phyloP scores from a whole-genome alignment of 2,329 filamentous ascomycete species.

The Ciborinia camelliae region DNA sequence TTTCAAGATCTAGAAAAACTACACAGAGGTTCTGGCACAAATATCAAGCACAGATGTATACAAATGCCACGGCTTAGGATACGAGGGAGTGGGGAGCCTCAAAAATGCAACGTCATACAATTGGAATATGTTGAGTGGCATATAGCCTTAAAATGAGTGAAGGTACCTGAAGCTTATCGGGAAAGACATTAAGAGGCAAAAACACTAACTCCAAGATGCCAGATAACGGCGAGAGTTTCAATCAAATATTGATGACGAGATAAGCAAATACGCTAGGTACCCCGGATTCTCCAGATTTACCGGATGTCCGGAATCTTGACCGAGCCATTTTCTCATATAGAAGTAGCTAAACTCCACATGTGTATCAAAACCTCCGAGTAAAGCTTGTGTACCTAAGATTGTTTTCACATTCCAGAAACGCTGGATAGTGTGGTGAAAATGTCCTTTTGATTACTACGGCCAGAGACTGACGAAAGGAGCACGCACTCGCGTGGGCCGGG shows the following conservation, averaged over 20 bases:
- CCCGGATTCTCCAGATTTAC: not conserved
- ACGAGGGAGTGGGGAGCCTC: not conserved
- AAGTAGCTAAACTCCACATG: too few species aligned
- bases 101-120: not conserved
- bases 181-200: not conserved
- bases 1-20: too few species aligned
- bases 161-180: too few species aligned
- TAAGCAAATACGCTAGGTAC: not conserved
- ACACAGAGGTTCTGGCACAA: rapidly evolving
- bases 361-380: not conserved
- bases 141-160: too few species aligned
- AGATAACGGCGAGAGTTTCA: not conserved
- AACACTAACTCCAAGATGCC: too few species aligned
- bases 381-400: not conserved
- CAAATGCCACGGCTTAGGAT: not conserved
- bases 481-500: not conserved
- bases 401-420: not conserved
- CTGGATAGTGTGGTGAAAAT: not conserved
- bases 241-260: not conserved
- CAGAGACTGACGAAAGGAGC: not conserved
- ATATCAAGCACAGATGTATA: not conserved
- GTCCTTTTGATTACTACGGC: not conserved
- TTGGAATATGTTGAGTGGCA: not conserved
- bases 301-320: not conserved
- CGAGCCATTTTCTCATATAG: not conserved